phyloP scores from a whole-genome alignment of 805 yeast species.

The Isabelozyma gotoi region DNA sequence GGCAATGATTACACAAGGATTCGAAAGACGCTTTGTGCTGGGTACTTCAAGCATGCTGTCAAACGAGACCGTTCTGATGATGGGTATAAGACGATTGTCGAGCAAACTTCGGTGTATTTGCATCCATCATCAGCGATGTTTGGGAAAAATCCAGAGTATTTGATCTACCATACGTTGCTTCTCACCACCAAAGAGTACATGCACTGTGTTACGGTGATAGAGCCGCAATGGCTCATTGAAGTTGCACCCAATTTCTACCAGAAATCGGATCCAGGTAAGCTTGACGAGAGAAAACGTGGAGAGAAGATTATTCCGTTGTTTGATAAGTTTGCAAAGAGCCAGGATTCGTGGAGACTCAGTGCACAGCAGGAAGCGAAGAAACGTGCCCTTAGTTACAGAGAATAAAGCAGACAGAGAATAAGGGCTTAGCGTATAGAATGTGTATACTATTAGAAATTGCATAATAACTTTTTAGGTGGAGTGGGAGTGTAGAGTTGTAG shows the following conservation, averaged over 20 bases:
- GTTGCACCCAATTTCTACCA: constrained; percentile 74
- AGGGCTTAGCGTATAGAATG: too few species aligned
- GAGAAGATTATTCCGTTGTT: constrained; percentile 75
- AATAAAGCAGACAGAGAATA: too few species aligned
- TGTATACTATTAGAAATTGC: background rate
- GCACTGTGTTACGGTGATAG: constrained; percentile 84
- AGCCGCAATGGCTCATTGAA: constrained; percentile 76
- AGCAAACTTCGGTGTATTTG: constrained; percentile 70
- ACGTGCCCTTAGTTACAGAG: constrained; percentile 11
- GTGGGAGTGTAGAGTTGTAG: too few species aligned
- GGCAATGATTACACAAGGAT: constrained; percentile 56
- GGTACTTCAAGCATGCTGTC: constrained; percentile 66
- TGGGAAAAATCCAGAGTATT: constrained; percentile 67
- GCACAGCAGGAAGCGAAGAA: constrained; percentile 25
- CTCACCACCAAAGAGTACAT: constrained; percentile 87
- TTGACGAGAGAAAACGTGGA: constrained; percentile 51
- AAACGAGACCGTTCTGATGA: constrained; percentile 56
- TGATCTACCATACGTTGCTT: constrained; percentile 77
- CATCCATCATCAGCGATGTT: constrained; percentile 85
- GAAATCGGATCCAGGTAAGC: constrained; percentile 50
- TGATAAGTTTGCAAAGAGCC: constrained; percentile 56
- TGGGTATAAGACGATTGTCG: constrained; percentile 57
- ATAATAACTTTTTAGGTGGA: background rate
- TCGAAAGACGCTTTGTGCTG: constrained; percentile 63
- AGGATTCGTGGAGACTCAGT: constrained; percentile 77